A percentile compares a stretch with the other conserved stretches of the same genome.
Evolutionary conservation across 306 rosid genomes (phyloP).

Genomic region (Cyamopsis tetragonoloba): DNA sequence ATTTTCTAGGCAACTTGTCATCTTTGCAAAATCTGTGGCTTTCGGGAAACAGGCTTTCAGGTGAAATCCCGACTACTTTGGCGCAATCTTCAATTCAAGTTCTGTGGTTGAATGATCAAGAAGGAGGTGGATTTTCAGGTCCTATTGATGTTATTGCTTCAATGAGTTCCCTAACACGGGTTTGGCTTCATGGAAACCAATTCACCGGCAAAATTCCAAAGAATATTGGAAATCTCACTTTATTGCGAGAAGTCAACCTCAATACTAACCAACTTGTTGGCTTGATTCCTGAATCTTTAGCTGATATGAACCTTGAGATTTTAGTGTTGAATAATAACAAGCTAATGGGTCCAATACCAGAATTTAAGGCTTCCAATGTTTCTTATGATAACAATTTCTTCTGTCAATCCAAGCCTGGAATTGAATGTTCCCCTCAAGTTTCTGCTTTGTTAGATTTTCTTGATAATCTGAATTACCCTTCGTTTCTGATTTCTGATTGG

Average conservation of each 20-base stretch:
- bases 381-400: conserved; percentile 50
- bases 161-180: conserved; percentile 54
- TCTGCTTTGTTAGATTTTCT: conserved; percentile 58
- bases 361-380: conserved; percentile 52
- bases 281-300: conserved; percentile 50
- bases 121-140: conserved; percentile 55
- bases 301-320: conserved; percentile 53
- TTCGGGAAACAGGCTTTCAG: conserved; percentile 49
- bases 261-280: conserved; percentile 70
- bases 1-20: conserved; percentile 55
- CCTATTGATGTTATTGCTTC: conserved; percentile 55
- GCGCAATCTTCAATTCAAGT: conserved; percentile 60
- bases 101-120: conserved; percentile 79
- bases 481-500: conserved; percentile 58
- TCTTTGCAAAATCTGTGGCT: conserved; percentile 61
- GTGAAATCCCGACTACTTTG: conserved; percentile 54
- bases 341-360: conserved; percentile 74
- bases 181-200: conserved; percentile 82
- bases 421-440: conserved; percentile 57
- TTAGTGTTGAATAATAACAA: conserved; percentile 63
- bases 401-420: conserved; percentile 59
- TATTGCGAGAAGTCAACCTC: conserved; percentile 69
- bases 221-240: conserved; percentile 53
- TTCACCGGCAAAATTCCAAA: conserved; percentile 63
- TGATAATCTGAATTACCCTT: conserved; percentile 53